Conservation (phyloP, 805 yeast genomes). For the Jamesozyma spencerorum region DNA sequence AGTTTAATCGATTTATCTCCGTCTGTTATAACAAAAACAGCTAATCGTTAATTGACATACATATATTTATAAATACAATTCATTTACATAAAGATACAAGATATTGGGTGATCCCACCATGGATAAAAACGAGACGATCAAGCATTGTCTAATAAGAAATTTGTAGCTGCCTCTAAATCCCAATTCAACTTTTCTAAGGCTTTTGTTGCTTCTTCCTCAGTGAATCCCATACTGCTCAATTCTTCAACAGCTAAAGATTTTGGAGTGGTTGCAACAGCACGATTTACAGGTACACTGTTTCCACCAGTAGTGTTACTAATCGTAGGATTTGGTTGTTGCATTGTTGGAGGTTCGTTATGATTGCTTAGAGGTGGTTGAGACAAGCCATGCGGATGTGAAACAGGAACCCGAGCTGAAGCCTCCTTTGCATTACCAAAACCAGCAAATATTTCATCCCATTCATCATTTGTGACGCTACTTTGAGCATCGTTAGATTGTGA, state of each 20-base stretch:
- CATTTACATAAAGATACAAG: background rate
- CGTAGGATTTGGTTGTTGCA: constrained; percentile 6
- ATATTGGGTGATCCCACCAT: too few relatives aligned
- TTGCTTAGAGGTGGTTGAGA: constrained; percentile 13
- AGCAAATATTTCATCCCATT: constrained; percentile 91
- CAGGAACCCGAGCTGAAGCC: constrained; percentile 4
- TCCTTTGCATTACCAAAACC: constrained; percentile 56
- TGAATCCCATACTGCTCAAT: constrained; percentile 84
- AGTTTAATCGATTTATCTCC: too few relatives aligned
- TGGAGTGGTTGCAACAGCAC: constrained; percentile 36
- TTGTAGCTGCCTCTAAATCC: constrained; percentile 82
- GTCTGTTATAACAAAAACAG: background rate
- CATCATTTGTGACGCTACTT: constrained; percentile 43
- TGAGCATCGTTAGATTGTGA: constrained; percentile 3
- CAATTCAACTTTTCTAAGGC: constrained; percentile 66
- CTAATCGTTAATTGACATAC: background rate
- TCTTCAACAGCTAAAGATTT: constrained; percentile 60
- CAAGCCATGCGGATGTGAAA: constrained; percentile 3
- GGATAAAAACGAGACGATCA: constrained; percentile 20
- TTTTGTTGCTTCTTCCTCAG: constrained; percentile 48
- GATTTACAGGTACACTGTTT: constrained; percentile 12
- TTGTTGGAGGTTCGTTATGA: background rate
- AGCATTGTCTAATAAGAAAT: constrained; percentile 67
- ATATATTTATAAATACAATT: background rate
- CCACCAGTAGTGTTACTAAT: constrained; percentile 1